Percentiles rank a stretch among this genome's conserved stretches.
Evolutionary conservation across 1,284 basidiomycete genomes (phyloP).

Genomic region (Golubevia sp.): DNA sequence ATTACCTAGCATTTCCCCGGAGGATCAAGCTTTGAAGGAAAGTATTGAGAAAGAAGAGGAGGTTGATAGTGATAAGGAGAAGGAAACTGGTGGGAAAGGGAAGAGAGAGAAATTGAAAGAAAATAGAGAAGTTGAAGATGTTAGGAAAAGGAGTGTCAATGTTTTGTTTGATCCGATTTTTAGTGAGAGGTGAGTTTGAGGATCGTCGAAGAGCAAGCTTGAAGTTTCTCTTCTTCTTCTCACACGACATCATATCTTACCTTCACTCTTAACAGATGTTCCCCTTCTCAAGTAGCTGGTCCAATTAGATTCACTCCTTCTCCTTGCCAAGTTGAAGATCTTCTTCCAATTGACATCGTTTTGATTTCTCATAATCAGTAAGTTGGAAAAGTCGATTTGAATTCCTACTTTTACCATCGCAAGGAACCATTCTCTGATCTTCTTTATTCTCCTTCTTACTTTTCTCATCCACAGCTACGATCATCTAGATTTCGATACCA

Average conservation of each 20-base stretch:
- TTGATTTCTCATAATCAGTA: neutral
- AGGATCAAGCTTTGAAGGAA: conserved; percentile 12
- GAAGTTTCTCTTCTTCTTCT: neutral
- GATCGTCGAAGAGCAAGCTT: neutral
- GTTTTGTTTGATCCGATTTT: neutral
- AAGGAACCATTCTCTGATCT: too few species aligned
- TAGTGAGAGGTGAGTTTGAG: conserved; percentile 12
- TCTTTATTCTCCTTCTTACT: too few species aligned
- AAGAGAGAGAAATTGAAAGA: neutral
- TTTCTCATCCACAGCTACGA: too few species aligned
- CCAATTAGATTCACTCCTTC: neutral
- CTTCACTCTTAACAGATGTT: neutral
- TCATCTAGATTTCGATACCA: neutral
- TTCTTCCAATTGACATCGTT: neutral
- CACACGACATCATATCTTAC: neutral
- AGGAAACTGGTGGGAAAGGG: conserved; percentile 1
- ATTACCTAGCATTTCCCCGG: conserved; percentile 19
- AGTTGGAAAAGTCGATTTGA: too few species aligned
- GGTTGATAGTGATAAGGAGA: conserved; percentile 1
- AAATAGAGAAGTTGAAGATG: conserved; percentile 2
- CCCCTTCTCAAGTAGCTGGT: neutral
- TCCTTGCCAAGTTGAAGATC: neutral
- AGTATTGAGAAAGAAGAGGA: conserved; percentile 7
- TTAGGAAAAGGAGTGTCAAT: conserved; percentile 1
- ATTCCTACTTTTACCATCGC: too few species aligned